Conservation (phyloP, 495 filamentous ascomycete species). For the Amphirosellinia nigrospora region DNA sequence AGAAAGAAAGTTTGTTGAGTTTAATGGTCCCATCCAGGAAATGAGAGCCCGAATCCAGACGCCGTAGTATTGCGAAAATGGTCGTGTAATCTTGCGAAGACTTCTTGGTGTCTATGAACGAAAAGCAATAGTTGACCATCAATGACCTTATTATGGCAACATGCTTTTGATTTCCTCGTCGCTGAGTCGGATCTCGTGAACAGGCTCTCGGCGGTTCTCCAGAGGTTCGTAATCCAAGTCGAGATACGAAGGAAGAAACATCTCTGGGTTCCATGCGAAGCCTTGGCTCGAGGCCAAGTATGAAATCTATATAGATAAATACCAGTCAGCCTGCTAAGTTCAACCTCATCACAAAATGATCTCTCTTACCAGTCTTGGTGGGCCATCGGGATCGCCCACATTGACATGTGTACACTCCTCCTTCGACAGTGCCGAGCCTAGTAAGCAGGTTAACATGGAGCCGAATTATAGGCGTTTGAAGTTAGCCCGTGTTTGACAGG, state of each 20-base stretch:
- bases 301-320: conserved; percentile 58
- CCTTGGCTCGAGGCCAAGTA: conserved; percentile 73
- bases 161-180: conserved; percentile 67
- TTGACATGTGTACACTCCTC: conserved; percentile 73
- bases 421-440: conserved; percentile 67
- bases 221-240: conserved; percentile 64
- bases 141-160: conserved; percentile 50
- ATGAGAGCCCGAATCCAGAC: conserved; percentile 40
- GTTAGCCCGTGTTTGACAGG: background rate
- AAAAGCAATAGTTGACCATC: conserved; percentile 23
- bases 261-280: conserved; percentile 74
- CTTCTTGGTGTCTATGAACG: conserved; percentile 37
- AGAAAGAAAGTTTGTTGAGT: conserved; percentile 11
- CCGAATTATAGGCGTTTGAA: background rate
- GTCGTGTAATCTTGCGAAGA: conserved; percentile 40
- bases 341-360: background rate
- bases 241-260: conserved; percentile 63
- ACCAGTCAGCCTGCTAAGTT: conserved; percentile 23
- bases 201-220: conserved; percentile 69
- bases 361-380: conserved; percentile 63
- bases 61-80: conserved; percentile 43
- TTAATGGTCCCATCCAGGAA: conserved; percentile 39
- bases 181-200: conserved; percentile 69
- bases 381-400: conserved; percentile 66
- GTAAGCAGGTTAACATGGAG: conserved; percentile 26